phyloP scores from a whole-genome alignment of 208 protist genomes.

The Angomonas ambiguus region DNA sequence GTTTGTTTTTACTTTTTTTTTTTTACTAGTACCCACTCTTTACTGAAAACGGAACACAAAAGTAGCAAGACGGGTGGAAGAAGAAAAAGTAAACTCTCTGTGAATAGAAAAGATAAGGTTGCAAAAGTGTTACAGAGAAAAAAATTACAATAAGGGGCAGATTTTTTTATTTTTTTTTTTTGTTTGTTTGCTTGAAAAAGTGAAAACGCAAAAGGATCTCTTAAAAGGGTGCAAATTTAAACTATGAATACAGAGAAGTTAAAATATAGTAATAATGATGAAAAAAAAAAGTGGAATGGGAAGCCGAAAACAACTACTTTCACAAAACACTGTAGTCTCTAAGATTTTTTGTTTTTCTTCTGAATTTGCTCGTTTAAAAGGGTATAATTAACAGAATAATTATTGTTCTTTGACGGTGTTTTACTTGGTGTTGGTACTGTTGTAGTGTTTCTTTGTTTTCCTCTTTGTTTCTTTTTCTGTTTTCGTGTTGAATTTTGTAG shows the following conservation, averaged over 20 bases:
- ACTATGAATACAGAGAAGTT: conserved; percentile 1
- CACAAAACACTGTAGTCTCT: background rate
- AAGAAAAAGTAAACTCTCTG: conserved; percentile 5
- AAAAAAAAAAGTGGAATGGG: conserved; percentile 11
- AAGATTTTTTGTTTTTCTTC: too few species aligned
- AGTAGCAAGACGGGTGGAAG: conserved; percentile 13
- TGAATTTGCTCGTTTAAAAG: too few species aligned
- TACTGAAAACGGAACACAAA: background rate
- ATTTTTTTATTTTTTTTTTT: background rate
- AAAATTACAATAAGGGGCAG: background rate
- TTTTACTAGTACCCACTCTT: background rate
- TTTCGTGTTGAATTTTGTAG: background rate
- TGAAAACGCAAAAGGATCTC: too few species aligned
- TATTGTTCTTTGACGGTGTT: too few species aligned
- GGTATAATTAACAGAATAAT: too few species aligned
- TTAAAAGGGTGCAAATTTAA: background rate
- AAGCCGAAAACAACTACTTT: conserved; percentile 3
- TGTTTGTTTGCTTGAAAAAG: background rate
- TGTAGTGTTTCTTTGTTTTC: background rate
- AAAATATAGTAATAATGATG: conserved; percentile 8
- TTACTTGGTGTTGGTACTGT: background rate
- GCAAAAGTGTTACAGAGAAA: background rate
- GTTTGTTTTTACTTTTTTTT: background rate
- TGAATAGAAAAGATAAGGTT: background rate
- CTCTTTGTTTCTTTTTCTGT: background rate